Base-by-base conservation (phyloP, 768 basidiomycete species). In the Pisolithus albus region DNA sequence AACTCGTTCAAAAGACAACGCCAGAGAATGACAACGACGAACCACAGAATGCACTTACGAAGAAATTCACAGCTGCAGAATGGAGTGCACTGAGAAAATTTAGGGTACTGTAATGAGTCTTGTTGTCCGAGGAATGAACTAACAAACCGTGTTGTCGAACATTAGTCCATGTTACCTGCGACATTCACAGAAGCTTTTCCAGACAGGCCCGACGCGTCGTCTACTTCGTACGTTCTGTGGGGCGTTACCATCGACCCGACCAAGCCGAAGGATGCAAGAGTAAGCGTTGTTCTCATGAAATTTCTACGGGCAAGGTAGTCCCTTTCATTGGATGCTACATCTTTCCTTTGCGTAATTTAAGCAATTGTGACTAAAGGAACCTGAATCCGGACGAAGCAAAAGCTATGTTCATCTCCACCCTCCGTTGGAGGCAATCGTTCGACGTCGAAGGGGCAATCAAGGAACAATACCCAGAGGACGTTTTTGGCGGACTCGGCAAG, bases 261-360 rank as follows among this genome's bases (percentile, higher is more conserved):
- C 2, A 70, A 72, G 50, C 77, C 80, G 11, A 61, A 59, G 44
- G 78, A 88, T 62, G 81, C 87, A 1, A 77, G 79, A 7, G 79
- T 81, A 52, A 88, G 85, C 59, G 86, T 91, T 30, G 61, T 91
- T 8, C 72, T 92, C 36, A 80, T 90, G 78, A 90, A 91, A 62
- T 92, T 91, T 72, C 69, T 89, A 28, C 77, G 85, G 51, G 89
- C 89, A 5, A 79, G 85, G 86, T 82, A 58, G 34, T 65, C 42
- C n/a, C 30, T 23, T 41, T 30, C 9, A 32, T 21, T 38, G 23
- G 21, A 18, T n/a, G 8, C 13, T 6, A n/a, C 19, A 26, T 30
- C 4, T 19, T 4, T 30, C 15, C 15, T 15, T 1, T 34, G 49
- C 21, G 13, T 15, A 11, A 15, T n/a, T 21, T 39, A 18, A 1